phyloP scores from a whole-genome alignment of 2,329 filamentous ascomycete genomes.

The Hypocreales sp. region DNA sequence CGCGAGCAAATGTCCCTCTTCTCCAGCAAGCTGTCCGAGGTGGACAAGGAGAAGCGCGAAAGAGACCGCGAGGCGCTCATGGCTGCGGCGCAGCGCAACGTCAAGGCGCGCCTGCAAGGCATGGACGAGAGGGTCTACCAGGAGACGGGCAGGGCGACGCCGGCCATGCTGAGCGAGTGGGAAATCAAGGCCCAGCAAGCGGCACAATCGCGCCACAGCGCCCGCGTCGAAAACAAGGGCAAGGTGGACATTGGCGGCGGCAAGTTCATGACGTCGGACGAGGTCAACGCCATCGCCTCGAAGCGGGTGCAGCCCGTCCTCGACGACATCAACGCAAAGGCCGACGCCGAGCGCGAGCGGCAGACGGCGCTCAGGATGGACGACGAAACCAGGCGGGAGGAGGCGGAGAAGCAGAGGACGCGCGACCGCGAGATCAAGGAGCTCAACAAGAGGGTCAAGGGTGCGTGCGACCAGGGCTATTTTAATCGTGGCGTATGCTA shows the following conservation, averaged over 20 bases:
- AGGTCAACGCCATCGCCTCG: constrained; percentile 66
- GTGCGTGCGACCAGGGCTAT: too few species aligned
- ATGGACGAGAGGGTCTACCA: constrained; percentile 72
- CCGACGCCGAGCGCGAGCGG: constrained; percentile 54
- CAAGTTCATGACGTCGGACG: constrained; percentile 60
- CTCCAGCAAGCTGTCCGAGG: constrained; percentile 47
- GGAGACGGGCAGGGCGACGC: constrained; percentile 59
- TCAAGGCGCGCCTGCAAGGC: constrained; percentile 58
- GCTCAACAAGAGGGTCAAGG: constrained; percentile 37
- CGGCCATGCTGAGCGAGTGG: constrained; percentile 59
- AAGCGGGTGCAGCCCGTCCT: constrained; percentile 67
- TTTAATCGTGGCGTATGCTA: too few species aligned
- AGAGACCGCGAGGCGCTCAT: constrained; percentile 62
- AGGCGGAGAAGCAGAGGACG: constrained; percentile 27
- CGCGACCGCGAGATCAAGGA: constrained; percentile 38
- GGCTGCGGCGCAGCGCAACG: constrained; percentile 70
- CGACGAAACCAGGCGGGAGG: constrained; percentile 39
- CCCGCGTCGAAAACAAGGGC: constrained; percentile 36
- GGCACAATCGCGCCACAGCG: constrained; percentile 48
- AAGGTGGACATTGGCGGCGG: constrained; percentile 63
- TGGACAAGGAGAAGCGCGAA: constrained; percentile 59
- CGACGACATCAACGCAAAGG: constrained; percentile 70
- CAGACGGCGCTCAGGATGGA: constrained; percentile 50
- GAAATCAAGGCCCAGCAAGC: constrained; percentile 59
- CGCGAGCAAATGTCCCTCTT: constrained; percentile 68